Evolutionary conservation across 2,329 filamentous ascomycete species (phyloP), one percentile per base, ranked within the genome.

Genomic region (Scedosporium boydii): DNA sequence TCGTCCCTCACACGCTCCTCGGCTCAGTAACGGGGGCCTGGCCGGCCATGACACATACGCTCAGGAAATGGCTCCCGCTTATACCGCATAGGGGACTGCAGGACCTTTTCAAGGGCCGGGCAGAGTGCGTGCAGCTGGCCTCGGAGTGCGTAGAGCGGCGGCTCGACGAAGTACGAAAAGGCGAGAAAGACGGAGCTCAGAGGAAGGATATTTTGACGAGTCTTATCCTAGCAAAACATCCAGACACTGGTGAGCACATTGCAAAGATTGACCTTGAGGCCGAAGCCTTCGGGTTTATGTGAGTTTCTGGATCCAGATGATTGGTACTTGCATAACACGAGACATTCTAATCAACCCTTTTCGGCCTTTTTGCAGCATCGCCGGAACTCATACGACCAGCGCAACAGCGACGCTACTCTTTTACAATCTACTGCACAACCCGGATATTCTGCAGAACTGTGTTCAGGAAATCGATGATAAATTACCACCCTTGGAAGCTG

Each of bases 241-340:
- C 73, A 1, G 72, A 74, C n/a, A 74, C 72, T 1, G 72, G 73
- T 0, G 67, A 69, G 38, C 62, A 51, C 1, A 64, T 76, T n/a
- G 68, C 66, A 1, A 66, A 68, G 46, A 61, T 44, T 1, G 73
- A 75, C 34, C 63, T 75, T 1, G 69, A 73, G 59, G 70, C 73
- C 0, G 72, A 75, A 58, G 72, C 72, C 3, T 75, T 75, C 66
- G 73, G 70, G 1, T 73, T 74, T 58, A 73, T 75, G 72, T 73
- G 66, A 65, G 67, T 64, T 55, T 23, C 23, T 23, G 23, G 23
- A 23, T 23, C 23, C 23, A 23, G 2, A 23, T 23, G 23, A 3
- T 23, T 23, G 23, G 23, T 23, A 23, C 3, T 23, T 23, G 23
- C 23, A 23, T 23, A 23, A 23, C 23, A 23, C 23, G 23, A 23